Evolutionary conservation across 225 moss, liverwort and hornwort species (phyloP).

Genomic region (Physcomitrellopsis africana): DNA sequence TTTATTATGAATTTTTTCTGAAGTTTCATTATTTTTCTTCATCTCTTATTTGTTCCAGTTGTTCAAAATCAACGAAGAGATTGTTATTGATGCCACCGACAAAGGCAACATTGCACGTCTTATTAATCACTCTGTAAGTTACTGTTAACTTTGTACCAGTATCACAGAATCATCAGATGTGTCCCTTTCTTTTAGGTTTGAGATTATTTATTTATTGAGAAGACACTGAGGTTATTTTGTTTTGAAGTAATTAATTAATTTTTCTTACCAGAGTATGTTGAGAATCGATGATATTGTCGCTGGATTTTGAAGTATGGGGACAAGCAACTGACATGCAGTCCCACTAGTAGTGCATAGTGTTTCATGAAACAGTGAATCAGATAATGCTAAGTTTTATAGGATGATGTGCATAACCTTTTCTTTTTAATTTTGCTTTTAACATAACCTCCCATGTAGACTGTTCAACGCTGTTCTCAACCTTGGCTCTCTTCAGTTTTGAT

Average conservation of each 20-base stretch:
- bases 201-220: background rate
- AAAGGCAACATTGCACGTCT: constrained; percentile 98
- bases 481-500: background rate
- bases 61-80: constrained; percentile 98
- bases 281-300: background rate
- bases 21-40: background rate
- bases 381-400: too few species aligned
- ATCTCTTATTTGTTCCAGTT: constrained; percentile 49
- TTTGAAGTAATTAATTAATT: background rate
- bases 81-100: constrained; percentile 96
- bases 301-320: constrained; percentile 1
- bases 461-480: too few species aligned
- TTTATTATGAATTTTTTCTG: too few species aligned
- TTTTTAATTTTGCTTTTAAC: too few species aligned
- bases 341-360: background rate
- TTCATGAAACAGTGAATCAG: background rate
- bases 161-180: background rate
- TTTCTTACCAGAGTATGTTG: background rate
- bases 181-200: constrained; percentile 2
- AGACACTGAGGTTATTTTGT: background rate
- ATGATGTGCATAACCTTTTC: too few species aligned
- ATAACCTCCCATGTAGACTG: too few species aligned
- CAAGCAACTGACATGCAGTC: background rate
- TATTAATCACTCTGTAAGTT: constrained; percentile 97
- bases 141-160: constrained; percentile 1